Base-by-base conservation (phyloP, 768 basidiomycete species). In the Phallus indusiatus region DNA sequence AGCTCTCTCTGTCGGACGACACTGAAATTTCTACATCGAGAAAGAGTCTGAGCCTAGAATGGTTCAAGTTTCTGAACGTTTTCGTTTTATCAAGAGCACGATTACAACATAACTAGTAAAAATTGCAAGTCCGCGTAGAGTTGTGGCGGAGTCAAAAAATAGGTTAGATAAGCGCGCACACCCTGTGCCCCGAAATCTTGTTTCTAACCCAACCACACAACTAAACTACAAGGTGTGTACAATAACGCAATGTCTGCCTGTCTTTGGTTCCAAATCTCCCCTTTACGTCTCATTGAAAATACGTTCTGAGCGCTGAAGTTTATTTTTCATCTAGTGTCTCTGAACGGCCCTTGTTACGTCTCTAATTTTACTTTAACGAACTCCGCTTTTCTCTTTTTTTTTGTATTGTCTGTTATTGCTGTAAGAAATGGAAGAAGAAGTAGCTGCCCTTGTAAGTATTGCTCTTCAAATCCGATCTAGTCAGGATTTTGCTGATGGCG, bases 371-470 rank as follows among this genome's bases (percentile, higher is more conserved):
- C 60, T 65, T 37, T 58, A 35, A 65, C 64, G 60, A 56, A 53
- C 24, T 60, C 62, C 65, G 64, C 42, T n/a, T 42, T 42, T 42
- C 12, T n/a, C 42, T 11, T 42, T 42, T 42, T n/a, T n/a, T 42
- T 12, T 42, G 42, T 42, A 42, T 42, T n/a, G n/a, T 42, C n/a
- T 42, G 42, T 42, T 61, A 64, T 58, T 62, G 59, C 61, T 17
- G 34, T 59, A 59, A 21, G 58, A 70, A 55, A 84, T 84, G 82
- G 82, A 85, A 71, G 83, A 84, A 67, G 83, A 85, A 70, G 78
- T 83, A 54, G 81, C 83, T 60, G 81, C 77, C 67, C 73, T 79
- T 69, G 76, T 78, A 66, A 62, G 75, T 70, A 54, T 17, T 33
- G 22, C 17, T 33, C 28, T 24, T 24, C 18, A 47, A 14, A 21